Evolutionary conservation across 2,329 filamentous ascomycete species (phyloP).

Genomic region (Byssothecium circinans): DNA sequence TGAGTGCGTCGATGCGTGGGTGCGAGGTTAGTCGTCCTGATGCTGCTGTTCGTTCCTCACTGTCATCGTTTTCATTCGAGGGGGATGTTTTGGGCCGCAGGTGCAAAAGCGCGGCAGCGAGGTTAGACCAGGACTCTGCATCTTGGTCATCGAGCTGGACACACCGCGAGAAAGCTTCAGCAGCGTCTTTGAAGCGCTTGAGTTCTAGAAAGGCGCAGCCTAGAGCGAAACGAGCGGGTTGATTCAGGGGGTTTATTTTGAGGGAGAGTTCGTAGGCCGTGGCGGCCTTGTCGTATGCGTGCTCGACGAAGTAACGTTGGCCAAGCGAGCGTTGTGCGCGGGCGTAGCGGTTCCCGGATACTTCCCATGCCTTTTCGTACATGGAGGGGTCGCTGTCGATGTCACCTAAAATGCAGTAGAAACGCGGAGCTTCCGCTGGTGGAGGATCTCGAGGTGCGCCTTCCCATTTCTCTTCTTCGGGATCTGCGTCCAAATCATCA

Average conservation of each 20-base stretch:
- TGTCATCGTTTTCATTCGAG: slow-evolving; percentile 46
- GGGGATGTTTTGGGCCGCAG: slow-evolving; percentile 58
- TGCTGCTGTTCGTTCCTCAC: slow-evolving; percentile 1
- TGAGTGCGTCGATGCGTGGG: slow-evolving; percentile 72
- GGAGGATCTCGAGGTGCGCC: slow-evolving; percentile 71
- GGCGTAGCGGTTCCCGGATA: slow-evolving; percentile 78
- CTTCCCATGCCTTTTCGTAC: slow-evolving; percentile 85
- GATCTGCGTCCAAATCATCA: slow-evolving; percentile 41
- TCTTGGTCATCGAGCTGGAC: slow-evolving; percentile 87
- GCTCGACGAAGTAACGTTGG: slow-evolving; percentile 69
- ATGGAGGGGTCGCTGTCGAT: slow-evolving; percentile 72
- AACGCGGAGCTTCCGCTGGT: slow-evolving; percentile 78
- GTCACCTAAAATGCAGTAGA: slow-evolving; percentile 94
- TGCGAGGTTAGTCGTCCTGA: slow-evolving; percentile 27
- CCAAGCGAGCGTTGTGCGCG: slow-evolving; percentile 87
- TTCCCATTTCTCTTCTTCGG: slow-evolving; percentile 58
- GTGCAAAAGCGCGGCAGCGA: slow-evolving; percentile 79
- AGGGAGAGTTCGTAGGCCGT: slow-evolving; percentile 79
- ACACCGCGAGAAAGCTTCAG: slow-evolving; percentile 78
- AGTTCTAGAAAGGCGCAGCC: slow-evolving; percentile 85
- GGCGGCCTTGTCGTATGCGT: slow-evolving; percentile 69
- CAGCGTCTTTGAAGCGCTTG: slow-evolving; percentile 73
- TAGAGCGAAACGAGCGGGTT: slow-evolving; percentile 84
- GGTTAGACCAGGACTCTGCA: slow-evolving; percentile 91
- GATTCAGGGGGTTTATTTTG: slow-evolving; percentile 76